phyloP scores from a whole-genome alignment of 83 land plant genomes.

The Isoetes engelmannii region DNA sequence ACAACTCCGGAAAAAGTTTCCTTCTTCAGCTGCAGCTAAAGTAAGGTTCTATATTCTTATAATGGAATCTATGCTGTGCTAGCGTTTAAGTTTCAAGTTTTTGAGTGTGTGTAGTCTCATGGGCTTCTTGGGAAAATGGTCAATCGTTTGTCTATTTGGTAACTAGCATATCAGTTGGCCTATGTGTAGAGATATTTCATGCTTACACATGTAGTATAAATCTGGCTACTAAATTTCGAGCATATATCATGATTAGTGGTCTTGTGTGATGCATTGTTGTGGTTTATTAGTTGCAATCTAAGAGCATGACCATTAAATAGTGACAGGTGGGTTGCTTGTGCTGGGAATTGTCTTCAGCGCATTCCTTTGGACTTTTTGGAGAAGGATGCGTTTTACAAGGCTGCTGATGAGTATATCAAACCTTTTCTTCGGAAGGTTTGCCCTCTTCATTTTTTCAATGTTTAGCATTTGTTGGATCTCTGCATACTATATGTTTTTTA shows the following conservation, averaged over 20 bases:
- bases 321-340: constrained; percentile 31
- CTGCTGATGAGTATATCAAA: constrained; percentile 69
- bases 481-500: constrained; percentile 4
- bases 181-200: too few relatives aligned
- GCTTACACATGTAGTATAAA: too few relatives aligned
- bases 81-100: not conserved
- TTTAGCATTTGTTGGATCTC: not conserved
- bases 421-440: constrained; percentile 79
- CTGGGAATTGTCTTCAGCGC: constrained; percentile 54
- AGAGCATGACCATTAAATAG: constrained; percentile 11
- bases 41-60: constrained; percentile 25
- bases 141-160: not conserved
- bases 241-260: too few relatives aligned
- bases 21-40: constrained; percentile 82
- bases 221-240: too few relatives aligned
- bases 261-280: too few relatives aligned
- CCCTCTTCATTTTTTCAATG: not conserved
- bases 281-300: constrained; percentile 11
- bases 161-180: too few relatives aligned
- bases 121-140: not conserved
- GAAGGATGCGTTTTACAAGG: constrained; percentile 51
- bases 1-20: constrained; percentile 51
- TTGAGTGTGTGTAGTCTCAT: not conserved
- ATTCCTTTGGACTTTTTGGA: constrained; percentile 90
- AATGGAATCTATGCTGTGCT: not conserved